Conservation (phyloP, 345 rosid genomes). For the Sisymbrium irio region DNA sequence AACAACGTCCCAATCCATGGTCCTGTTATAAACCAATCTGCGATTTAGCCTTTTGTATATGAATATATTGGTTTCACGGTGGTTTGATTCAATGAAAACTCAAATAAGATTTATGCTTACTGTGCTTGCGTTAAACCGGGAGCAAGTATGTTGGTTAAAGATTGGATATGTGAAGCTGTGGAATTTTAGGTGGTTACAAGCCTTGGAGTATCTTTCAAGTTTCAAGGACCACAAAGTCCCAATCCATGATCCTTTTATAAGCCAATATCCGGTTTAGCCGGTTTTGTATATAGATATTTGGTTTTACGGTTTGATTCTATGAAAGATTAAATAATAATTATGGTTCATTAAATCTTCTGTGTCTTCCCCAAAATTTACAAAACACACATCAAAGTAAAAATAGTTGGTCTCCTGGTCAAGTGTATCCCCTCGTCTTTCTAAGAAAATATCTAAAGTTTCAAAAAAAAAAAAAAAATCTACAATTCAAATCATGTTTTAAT, state of each 20-base stretch:
- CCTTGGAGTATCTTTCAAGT: conserved; percentile 20
- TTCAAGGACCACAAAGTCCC: background rate
- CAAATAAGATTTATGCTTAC: conserved; percentile 14
- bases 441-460: no score
- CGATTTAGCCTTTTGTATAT: background rate
- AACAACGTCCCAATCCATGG: conserved; percentile 14
- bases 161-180: conserved; percentile 7
- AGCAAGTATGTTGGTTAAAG: conserved; percentile 16
- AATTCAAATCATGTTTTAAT: no score
- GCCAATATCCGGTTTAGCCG: background rate
- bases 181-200: conserved; percentile 26
- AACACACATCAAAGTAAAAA: no score
- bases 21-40: background rate
- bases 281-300: background rate
- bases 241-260: conserved; percentile 2
- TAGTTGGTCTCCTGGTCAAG: no score
- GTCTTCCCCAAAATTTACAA: no score
- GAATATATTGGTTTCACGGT: background rate
- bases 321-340: no score
- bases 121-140: conserved; percentile 60
- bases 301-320: background rate
- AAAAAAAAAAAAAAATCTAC: no score
- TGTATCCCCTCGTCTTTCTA: no score
- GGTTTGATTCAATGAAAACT: no score
- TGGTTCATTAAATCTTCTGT: no score